These are phyloP conservation scores for Puccinia sorghi DNA, from an alignment of 1,284 basidiomycete genomes.

Conservation along the genomic window DNA sequence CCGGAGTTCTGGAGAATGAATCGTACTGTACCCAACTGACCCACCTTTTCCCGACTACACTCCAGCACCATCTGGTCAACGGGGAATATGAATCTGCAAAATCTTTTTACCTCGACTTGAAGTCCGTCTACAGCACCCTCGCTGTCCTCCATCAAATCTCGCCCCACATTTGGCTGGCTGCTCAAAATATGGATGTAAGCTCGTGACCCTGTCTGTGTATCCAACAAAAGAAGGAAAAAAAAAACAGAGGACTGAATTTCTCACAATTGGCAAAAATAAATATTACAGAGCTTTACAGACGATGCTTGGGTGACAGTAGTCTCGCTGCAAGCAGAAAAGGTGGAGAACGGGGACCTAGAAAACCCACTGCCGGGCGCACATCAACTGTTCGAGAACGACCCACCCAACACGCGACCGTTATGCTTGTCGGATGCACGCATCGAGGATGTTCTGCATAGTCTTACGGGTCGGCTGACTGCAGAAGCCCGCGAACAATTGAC, in stretches of 20 bases:
- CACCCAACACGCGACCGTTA: neutral
- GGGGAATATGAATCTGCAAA: constrained; percentile 23
- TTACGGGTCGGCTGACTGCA: neutral
- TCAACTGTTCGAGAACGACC: constrained; percentile 5
- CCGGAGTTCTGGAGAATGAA: neutral
- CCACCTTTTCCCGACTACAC: neutral
- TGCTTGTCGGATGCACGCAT: constrained; percentile 4
- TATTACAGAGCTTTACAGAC: constrained; percentile 19
- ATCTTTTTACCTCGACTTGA: constrained; percentile 16
- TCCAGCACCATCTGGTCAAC: constrained; percentile 4
- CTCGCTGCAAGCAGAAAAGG: constrained; percentile 28
- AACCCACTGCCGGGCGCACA: constrained; percentile 20
- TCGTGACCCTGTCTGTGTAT: too few species aligned
- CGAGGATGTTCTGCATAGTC: neutral
- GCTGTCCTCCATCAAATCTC: neutral
- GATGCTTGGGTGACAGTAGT: constrained; percentile 28
- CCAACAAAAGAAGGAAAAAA: neutral
- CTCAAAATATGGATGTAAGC: constrained; percentile 23
- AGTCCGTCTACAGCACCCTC: constrained; percentile 17
- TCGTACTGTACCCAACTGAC: neutral
- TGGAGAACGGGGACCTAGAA: constrained; percentile 20
- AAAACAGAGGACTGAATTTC: neutral
- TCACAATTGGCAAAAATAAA: too few species aligned
- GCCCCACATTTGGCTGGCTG: constrained; percentile 7
- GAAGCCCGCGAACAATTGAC: neutral